Conservation (phyloP, 2,329 filamentous ascomycete genomes). For the Monilinia fructicola region DNA sequence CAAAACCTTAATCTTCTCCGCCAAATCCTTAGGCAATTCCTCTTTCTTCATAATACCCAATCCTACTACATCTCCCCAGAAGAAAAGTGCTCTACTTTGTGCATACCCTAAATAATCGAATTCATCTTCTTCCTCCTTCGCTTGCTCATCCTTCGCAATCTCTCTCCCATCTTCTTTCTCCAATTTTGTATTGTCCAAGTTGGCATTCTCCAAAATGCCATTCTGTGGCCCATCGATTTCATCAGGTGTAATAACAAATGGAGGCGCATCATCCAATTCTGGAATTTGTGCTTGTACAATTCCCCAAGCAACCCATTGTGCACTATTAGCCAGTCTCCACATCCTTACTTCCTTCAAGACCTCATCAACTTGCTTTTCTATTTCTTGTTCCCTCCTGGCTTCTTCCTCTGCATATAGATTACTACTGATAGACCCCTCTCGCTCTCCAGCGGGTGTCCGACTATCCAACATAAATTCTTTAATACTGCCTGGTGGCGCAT, state of each 20-base stretch:
- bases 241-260: constrained; percentile 4
- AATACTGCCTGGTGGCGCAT: constrained; percentile 33
- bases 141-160: constrained; percentile 32
- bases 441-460: constrained; percentile 47
- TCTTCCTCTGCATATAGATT: constrained; percentile 54
- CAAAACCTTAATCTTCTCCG: constrained; percentile 65
- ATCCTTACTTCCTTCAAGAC: constrained; percentile 76
- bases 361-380: constrained; percentile 66
- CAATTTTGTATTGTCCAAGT: constrained; percentile 4
- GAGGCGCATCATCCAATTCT: constrained; percentile 49
- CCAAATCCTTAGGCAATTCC: constrained; percentile 71
- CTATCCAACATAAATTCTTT: constrained; percentile 75
- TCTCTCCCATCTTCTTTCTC: constrained; percentile 16
- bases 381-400: constrained; percentile 58
- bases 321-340: constrained; percentile 86
- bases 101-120: constrained; percentile 95
- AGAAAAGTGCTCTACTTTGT: constrained; percentile 86
- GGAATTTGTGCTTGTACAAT: constrained; percentile 91
- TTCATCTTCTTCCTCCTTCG: constrained; percentile 56
- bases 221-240: constrained; percentile 19
- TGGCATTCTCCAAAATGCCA: background rate
- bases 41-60: constrained; percentile 73
- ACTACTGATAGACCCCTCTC: constrained; percentile 42
- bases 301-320: constrained; percentile 93
- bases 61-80: constrained; percentile 85